Evolutionary conservation across 1,139 yeast species (phyloP).

Genomic region (Yamadazyma spencermartinsiae): DNA sequence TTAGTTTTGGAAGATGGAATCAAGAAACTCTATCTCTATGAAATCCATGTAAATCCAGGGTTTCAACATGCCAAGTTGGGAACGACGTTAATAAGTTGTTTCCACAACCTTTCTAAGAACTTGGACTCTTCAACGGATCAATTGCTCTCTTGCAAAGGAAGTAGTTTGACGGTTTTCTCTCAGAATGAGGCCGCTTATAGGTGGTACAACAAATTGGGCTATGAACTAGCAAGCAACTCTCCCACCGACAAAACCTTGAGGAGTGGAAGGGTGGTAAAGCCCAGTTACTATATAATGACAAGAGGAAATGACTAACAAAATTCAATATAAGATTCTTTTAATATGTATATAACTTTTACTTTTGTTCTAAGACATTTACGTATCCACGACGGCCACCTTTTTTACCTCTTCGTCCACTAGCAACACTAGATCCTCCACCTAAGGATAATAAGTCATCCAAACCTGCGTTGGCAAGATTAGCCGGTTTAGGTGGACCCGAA

Average conservation of each 20-base stretch:
- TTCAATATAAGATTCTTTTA: too few relatives aligned
- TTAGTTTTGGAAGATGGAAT: constrained; percentile 31
- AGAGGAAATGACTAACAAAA: constrained; percentile 4
- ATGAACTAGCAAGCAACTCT: constrained; percentile 36
- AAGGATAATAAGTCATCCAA: constrained; percentile 68
- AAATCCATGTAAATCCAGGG: constrained; percentile 44
- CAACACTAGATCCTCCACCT: constrained; percentile 36
- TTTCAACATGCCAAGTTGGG: constrained; percentile 39
- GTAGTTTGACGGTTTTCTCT: constrained; percentile 52
- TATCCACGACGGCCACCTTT: constrained; percentile 74
- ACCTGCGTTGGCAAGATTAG: constrained; percentile 48
- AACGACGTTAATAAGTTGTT: constrained; percentile 25
- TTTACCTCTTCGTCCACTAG: constrained; percentile 52
- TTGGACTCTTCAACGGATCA: constrained; percentile 14
- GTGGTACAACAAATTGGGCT: constrained; percentile 48
- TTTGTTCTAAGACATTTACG: constrained; percentile 67
- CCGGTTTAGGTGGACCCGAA: constrained; percentile 9
- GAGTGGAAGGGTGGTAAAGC: constrained; percentile 38
- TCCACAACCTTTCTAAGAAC: constrained; percentile 26
- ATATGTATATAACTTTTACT: too few relatives aligned
- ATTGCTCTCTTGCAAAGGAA: constrained; percentile 21
- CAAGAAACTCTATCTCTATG: constrained; percentile 51
- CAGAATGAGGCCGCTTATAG: constrained; percentile 41
- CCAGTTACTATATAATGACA: constrained; percentile 22
- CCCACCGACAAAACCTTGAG: constrained; percentile 45